Conservation (phyloP, 2,329 filamentous ascomycete species). For the Neocucurbitaria cava region DNA sequence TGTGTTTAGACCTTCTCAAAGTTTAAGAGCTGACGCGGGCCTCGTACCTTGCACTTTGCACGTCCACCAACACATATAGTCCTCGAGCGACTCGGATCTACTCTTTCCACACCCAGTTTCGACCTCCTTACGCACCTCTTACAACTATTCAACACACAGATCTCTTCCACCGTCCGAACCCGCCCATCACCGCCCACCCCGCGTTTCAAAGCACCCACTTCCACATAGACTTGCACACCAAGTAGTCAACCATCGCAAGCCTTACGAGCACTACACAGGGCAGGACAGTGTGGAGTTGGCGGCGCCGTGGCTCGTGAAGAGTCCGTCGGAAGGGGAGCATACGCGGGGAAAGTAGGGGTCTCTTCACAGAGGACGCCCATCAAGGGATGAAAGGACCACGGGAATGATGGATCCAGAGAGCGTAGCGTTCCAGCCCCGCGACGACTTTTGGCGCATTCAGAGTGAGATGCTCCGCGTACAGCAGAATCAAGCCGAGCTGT, state of each 20-base stretch:
- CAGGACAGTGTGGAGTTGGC: slow-evolving; percentile 4
- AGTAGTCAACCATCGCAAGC: background rate
- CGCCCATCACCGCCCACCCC: background rate
- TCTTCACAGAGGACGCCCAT: slow-evolving; percentile 27
- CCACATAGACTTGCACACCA: background rate
- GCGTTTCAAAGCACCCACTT: background rate
- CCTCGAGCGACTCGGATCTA: background rate
- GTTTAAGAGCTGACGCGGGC: background rate
- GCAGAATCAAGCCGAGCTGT: slow-evolving; percentile 66
- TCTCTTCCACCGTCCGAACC: background rate
- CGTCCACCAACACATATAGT: slow-evolving; percentile 1
- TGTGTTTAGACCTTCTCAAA: background rate
- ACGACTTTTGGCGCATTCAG: slow-evolving; percentile 70
- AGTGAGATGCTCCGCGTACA: slow-evolving; percentile 68
- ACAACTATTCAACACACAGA: background rate
- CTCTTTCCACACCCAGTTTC: background rate
- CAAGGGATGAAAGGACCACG: slow-evolving; percentile 41
- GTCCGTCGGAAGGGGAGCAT: slow-evolving; percentile 16
- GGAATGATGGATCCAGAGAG: slow-evolving; percentile 67
- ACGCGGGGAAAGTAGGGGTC: slow-evolving; percentile 23
- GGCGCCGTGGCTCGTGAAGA: slow-evolving; percentile 16
- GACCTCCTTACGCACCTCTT: background rate
- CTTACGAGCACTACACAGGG: background rate
- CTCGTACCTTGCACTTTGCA: slow-evolving; percentile 8
- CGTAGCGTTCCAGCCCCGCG: slow-evolving; percentile 66